Base-by-base conservation (phyloP, 2,329 filamentous ascomycete species). In the Fusarium sp. region DNA sequence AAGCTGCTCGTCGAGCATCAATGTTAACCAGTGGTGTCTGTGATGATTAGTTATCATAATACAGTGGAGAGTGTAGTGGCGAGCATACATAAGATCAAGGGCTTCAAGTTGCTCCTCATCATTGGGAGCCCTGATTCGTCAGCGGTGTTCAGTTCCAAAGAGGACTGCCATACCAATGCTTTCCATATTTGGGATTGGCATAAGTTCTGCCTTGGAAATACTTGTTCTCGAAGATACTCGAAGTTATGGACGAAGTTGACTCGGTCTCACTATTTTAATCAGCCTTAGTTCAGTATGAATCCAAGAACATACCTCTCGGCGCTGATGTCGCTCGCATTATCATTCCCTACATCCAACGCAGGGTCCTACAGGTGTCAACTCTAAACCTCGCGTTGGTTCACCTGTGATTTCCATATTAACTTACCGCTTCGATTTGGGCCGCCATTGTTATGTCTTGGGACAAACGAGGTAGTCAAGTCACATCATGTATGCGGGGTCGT, bases 101-200 rank as follows among this genome's bases (percentile, higher is more conserved):
- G 71, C 71, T 3, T 72, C 71, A 0, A 73, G 69, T 11, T 72
- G 71, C 6, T 57, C 47, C 9, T 72, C 70, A 8, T 72, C 71
- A 11, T 73, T 73, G 0, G 70, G 70, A 0, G 70, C 70, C 70
- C 70, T 72, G 2, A 1, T 6, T 6, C 3, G 11, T 68, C 1
- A 68, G 54, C 6, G 13, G n/a, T 1, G 9, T 11, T 10, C 6
- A 14, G 4, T 29, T 2, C 5, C 0, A 3, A 15, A 18, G 5
- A 40, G 4, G n/a, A 3, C 3, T 6, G 1, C 1, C 39, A 11
- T 46, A 69, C 70, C 70, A 72, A 40, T 70, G 66, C n/a, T 40
- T 63, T n/a, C 70, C 70, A 59, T 72, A 72, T 40, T 72, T 72
- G 0, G 70, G 70, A 14, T 72, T 72, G 1, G 70, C 70, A 25